These are phyloP conservation scores for Syzygium aqueum DNA, from an alignment of 345 rosid species.

Conservation along the genomic window DNA sequence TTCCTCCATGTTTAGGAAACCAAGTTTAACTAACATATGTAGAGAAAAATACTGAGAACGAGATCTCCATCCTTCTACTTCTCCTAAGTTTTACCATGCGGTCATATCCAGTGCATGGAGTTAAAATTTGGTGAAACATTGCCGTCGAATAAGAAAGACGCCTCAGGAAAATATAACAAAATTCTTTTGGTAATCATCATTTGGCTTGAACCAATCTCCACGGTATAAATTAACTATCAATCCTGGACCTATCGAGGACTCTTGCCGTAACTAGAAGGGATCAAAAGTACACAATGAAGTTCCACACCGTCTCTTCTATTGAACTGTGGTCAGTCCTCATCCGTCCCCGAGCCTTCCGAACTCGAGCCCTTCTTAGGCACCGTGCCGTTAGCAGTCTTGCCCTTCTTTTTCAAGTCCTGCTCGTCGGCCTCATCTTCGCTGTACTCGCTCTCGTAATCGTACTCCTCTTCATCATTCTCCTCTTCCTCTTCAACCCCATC, in stretches of 20 bases:
- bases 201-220: background rate
- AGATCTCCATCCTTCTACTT: background rate
- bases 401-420: constrained; percentile 54
- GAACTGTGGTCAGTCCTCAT: constrained; percentile 31
- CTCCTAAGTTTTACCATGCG: too few relatives aligned
- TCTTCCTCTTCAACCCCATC: constrained; percentile 95
- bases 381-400: constrained; percentile 38
- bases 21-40: background rate
- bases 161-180: background rate
- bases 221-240: background rate
- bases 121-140: background rate
- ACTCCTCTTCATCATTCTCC: constrained; percentile 83
- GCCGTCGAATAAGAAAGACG: background rate
- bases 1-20: background rate
- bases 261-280: background rate
- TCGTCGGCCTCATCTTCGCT: constrained; percentile 87
- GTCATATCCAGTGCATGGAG: background rate
- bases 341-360: constrained; percentile 65
- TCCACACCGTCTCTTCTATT: background rate
- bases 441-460: constrained; percentile 86
- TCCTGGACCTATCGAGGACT: background rate
- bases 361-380: constrained; percentile 38
- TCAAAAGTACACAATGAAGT: background rate
- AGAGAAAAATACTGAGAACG: background rate
- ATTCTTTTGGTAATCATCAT: background rate